Evolutionary conservation across 306 rosid species (phyloP).

Genomic region (Elaeagnus macrophylla): DNA sequence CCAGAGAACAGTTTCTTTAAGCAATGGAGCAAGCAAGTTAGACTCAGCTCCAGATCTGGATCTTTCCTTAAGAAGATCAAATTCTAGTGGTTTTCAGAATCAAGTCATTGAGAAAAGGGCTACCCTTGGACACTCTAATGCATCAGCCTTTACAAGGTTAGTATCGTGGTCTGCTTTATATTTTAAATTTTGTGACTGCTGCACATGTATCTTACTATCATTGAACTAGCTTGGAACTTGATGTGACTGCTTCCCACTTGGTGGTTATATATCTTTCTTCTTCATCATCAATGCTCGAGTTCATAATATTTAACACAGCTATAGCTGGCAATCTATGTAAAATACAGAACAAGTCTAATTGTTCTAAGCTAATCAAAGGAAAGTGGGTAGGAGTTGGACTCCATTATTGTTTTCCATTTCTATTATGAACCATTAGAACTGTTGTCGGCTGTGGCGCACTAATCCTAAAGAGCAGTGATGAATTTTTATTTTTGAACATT

Average conservation of each 20-base stretch:
- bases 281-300: too few relatives aligned
- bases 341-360: too few relatives aligned
- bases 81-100: constrained; percentile 41
- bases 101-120: constrained; percentile 45
- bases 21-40: constrained; percentile 40
- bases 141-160: constrained; percentile 84
- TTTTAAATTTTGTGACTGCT: not conserved
- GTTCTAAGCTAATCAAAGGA: too few relatives aligned
- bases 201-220: not conserved
- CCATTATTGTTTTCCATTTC: too few relatives aligned
- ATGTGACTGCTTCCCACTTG: not conserved
- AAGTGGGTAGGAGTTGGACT: too few relatives aligned
- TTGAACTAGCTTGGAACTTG: not conserved
- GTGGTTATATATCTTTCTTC: too few relatives aligned
- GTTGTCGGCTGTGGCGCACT: too few relatives aligned
- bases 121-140: constrained; percentile 59
- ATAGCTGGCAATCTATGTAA: too few relatives aligned
- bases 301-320: too few relatives aligned
- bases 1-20: constrained; percentile 35
- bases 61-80: constrained; percentile 74
- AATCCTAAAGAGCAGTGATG: too few relatives aligned
- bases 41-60: constrained; percentile 56
- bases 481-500: too few relatives aligned
- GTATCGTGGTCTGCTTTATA: constrained; percentile 9
- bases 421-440: too few relatives aligned